Evolutionary conservation across 2,329 filamentous ascomycete species (phyloP).

Genomic region (Microcera coccophila): DNA sequence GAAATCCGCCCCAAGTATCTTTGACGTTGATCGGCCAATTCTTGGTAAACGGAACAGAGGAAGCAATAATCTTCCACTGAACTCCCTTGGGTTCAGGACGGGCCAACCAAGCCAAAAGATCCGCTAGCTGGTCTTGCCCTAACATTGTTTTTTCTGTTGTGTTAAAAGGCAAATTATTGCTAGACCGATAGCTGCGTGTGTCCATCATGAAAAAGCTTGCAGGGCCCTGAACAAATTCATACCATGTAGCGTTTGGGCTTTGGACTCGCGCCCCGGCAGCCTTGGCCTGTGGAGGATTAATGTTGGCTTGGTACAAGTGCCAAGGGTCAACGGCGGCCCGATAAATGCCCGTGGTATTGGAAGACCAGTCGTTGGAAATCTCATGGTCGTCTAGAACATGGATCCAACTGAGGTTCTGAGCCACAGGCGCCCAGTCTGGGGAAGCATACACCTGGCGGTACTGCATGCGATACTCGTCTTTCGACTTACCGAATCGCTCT

Average conservation of each 20-base stretch:
- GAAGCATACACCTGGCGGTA: conserved; percentile 96
- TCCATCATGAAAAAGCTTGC: conserved; percentile 94
- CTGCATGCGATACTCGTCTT: conserved; percentile 79
- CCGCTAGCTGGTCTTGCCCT: conserved; percentile 70
- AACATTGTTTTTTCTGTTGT: conserved; percentile 79
- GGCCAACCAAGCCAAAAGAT: conserved; percentile 73
- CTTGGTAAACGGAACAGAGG: conserved; percentile 91
- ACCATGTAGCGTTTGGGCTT: conserved; percentile 67
- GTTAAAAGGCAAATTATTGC: conserved; percentile 56
- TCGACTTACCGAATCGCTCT: conserved; percentile 65
- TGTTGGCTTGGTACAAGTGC: conserved; percentile 76
- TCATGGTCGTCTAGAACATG: conserved; percentile 97
- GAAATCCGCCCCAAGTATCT: conserved; percentile 93
- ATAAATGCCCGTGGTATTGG: conserved; percentile 77
- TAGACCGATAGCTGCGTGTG: conserved; percentile 80
- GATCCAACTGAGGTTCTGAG: conserved; percentile 86
- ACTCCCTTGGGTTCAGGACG: conserved; percentile 71
- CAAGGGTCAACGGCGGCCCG: conserved; percentile 77
- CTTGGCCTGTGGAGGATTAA: conserved; percentile 72
- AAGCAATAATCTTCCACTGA: conserved; percentile 89
- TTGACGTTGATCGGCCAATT: conserved; percentile 88
- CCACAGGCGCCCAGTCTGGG: conserved; percentile 78
- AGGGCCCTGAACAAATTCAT: conserved; percentile 83
- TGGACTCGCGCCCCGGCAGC: conserved; percentile 40
- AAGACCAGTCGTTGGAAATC: conserved; percentile 89